Percentiles rank a stretch among this genome's conserved stretches.
Conservation (phyloP, 2,329 filamentous ascomycete genomes). For the Diaporthe aspalathi region DNA sequence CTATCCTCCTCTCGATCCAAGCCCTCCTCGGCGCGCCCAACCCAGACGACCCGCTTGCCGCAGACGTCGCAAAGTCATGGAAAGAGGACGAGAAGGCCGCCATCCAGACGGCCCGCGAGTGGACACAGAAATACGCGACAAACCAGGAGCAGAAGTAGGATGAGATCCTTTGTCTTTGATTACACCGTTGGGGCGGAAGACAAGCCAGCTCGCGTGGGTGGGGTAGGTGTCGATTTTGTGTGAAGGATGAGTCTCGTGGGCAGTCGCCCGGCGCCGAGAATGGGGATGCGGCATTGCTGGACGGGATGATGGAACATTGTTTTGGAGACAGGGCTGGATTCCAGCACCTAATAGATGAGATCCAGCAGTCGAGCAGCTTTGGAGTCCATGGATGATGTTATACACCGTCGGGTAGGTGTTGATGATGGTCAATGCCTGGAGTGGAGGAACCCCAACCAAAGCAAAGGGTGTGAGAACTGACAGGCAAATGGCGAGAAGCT, state of each 20-base stretch:
- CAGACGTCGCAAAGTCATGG: conserved; percentile 97
- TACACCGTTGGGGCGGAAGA: background rate
- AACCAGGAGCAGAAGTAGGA: conserved; percentile 34
- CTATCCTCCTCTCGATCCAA: conserved; percentile 98
- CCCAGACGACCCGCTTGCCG: conserved; percentile 97
- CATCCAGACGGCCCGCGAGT: conserved; percentile 91
- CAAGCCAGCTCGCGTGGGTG: background rate
- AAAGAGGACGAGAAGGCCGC: conserved; percentile 95
- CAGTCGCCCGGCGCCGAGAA: background rate
- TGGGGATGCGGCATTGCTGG: background rate
- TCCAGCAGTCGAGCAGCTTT: background rate
- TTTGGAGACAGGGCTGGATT: background rate
- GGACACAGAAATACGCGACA: conserved; percentile 85
- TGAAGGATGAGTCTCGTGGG: too few species aligned
- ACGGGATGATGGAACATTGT: conserved; percentile 5
- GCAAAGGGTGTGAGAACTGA: background rate
- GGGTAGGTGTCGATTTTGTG: background rate
- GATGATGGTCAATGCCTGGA: background rate
- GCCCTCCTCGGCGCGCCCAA: conserved; percentile 95
- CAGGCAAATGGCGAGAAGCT: background rate
- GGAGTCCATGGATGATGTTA: background rate
- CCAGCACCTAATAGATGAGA: background rate
- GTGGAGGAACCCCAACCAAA: background rate
- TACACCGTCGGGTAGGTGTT: background rate
- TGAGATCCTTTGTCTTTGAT: background rate